Evolutionary conservation across 495 filamentous ascomycete species (phyloP).

Genomic region (Tuber umbilicatum): DNA sequence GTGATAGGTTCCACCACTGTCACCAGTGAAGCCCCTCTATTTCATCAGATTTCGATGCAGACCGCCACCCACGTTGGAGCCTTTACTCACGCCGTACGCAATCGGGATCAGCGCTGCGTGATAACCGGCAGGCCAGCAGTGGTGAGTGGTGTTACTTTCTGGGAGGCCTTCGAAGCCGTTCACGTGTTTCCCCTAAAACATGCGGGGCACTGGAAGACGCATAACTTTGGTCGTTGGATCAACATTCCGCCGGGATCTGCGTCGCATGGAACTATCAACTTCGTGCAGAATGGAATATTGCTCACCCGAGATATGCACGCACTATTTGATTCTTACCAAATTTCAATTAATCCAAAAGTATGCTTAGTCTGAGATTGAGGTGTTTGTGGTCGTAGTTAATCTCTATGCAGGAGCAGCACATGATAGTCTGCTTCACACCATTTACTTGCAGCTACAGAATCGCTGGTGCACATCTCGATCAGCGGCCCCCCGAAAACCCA

Average conservation of each 20-base stretch:
- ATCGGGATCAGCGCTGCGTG: conserved; percentile 42
- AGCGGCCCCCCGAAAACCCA: conserved; percentile 42
- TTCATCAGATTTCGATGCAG: conserved; percentile 33
- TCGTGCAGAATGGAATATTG: conserved; percentile 44
- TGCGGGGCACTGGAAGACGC: conserved; percentile 36
- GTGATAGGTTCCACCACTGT: conserved; percentile 26
- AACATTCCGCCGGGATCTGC: conserved; percentile 22
- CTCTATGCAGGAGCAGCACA: conserved; percentile 31
- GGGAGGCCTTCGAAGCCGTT: conserved; percentile 41
- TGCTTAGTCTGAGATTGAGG: neutral
- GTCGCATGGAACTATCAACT: conserved; percentile 40
- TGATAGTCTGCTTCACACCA: conserved; percentile 42
- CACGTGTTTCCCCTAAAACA: conserved; percentile 44
- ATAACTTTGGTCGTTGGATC: conserved; percentile 42
- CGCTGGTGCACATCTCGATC: conserved; percentile 43
- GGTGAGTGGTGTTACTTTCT: conserved; percentile 14
- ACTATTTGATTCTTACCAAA: conserved; percentile 40
- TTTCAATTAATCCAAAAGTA: conserved; percentile 30
- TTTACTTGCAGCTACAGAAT: conserved; percentile 30
- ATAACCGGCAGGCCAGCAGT: conserved; percentile 36
- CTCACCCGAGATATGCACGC: conserved; percentile 39
- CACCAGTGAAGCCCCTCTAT: conserved; percentile 38
- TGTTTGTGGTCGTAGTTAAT: conserved; percentile 6
- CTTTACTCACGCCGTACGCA: conserved; percentile 38
- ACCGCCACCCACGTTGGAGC: conserved; percentile 31